Evolutionary conservation across 2,329 filamentous ascomycete genomes (phyloP).

Genomic region (Hypoxylon sp.): DNA sequence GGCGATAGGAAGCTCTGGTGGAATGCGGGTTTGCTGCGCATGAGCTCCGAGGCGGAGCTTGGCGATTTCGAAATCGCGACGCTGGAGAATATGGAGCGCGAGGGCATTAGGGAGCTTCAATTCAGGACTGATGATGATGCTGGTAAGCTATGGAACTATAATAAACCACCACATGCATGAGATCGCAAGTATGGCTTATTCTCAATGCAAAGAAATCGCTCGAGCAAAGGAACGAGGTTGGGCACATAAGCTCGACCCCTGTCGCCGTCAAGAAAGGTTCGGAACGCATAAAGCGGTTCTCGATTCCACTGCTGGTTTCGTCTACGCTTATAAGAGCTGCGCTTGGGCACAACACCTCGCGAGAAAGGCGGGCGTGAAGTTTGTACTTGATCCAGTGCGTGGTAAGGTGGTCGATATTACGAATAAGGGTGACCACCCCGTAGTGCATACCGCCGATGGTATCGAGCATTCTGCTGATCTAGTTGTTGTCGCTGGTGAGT

Average conservation of each 20-base stretch:
- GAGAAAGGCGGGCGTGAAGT: constrained; percentile 58
- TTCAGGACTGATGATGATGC: constrained; percentile 48
- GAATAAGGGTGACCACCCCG: constrained; percentile 24
- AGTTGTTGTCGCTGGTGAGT: constrained; percentile 56
- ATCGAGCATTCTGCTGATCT: constrained; percentile 38
- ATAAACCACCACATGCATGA: neutral
- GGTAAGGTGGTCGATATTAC: constrained; percentile 47
- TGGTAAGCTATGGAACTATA: constrained; percentile 32
- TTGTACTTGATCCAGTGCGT: constrained; percentile 56
- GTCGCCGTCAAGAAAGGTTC: constrained; percentile 52
- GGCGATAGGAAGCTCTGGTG: constrained; percentile 46
- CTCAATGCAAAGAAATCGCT: constrained; percentile 37
- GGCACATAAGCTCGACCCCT: constrained; percentile 53
- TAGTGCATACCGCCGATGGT: constrained; percentile 45
- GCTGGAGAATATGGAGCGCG: constrained; percentile 48
- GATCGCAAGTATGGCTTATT: neutral
- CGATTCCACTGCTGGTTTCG: constrained; percentile 63
- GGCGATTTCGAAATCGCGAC: constrained; percentile 45
- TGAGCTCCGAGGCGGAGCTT: constrained; percentile 45
- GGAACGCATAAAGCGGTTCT: constrained; percentile 58
- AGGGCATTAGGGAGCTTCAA: constrained; percentile 49
- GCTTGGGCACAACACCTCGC: constrained; percentile 58
- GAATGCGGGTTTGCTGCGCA: constrained; percentile 49
- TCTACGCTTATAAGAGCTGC: constrained; percentile 54
- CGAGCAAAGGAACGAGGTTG: constrained; percentile 45